Evolutionary conservation across 2,329 filamentous ascomycete genomes (phyloP), one percentile per base, ranked within the genome.

Genomic region (Aspergillus luchuensis): DNA sequence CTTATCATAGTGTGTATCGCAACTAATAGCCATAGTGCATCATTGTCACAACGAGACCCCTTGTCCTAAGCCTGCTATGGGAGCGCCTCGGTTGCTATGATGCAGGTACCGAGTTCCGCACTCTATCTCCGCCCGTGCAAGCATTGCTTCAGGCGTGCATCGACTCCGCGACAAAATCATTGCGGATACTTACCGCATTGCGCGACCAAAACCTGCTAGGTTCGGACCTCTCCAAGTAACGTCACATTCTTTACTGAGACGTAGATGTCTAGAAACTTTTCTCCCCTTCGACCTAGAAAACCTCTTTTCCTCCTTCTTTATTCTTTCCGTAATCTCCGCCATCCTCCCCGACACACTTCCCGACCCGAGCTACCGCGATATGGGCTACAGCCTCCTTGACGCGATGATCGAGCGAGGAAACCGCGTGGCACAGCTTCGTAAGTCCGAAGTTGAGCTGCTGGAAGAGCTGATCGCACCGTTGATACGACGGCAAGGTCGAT

Each of bases 341-440:
- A 81, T 73, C 48, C 79, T 81, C 48, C 76, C 71, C 6, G 81
- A 72, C 10, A 74, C 74, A 11, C 75, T 75, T 62, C 80, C 79
- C 1, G 80, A 67, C 77, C 43, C 80, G 67, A 19, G 77, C 78
- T 60, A 82, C 76, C 56, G 78, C 53, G 58, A 81, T 30, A 62
- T 63, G 52, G 61, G 61, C 13, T 62, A 63, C 33, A 63, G 59
- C 36, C 47, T 68, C 0, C 59, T 68, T 0, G 58, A 68, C 4
- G 65, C 66, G 3, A 66, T 68, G 66, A 67, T 67, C 5, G 45
- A 59, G 1, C 53, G 66, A 2, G 66, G 66, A 8, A 68, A 64
- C 36, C 63, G 65, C 8, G 65, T 68, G 1, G 66, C 66, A 6
- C 66, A 67, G 39, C 54, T 68, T 5, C 66, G 66, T 10, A 68